Evolutionary conservation across 345 rosid species (phyloP).

Genomic region (Camelina sativa): DNA sequence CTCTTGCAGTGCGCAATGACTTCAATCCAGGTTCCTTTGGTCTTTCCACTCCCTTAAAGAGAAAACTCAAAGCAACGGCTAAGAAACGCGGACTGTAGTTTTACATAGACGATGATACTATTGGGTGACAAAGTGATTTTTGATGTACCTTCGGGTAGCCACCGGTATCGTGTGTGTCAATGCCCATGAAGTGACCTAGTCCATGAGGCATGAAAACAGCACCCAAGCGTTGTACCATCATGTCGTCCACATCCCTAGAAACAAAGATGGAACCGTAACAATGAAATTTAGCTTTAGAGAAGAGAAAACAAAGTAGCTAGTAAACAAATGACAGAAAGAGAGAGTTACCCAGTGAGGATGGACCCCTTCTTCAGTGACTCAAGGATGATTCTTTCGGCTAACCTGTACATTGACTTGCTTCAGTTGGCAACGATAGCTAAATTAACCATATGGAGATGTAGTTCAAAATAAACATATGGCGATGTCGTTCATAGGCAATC

Average conservation of each 20-base stretch:
- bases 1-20: constrained; percentile 74
- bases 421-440: constrained; percentile 21
- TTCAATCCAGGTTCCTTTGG: constrained; percentile 75
- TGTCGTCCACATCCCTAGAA: constrained; percentile 69
- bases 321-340: background rate
- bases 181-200: constrained; percentile 88
- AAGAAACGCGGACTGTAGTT: constrained; percentile 9
- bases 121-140: background rate
- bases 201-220: constrained; percentile 98
- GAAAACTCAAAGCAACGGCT: constrained; percentile 10
- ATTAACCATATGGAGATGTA: constrained; percentile 5
- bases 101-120: background rate
- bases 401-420: constrained; percentile 52
- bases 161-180: constrained; percentile 95
- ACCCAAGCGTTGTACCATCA: constrained; percentile 80
- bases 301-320: constrained; percentile 2
- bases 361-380: constrained; percentile 70
- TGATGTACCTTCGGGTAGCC: constrained; percentile 73
- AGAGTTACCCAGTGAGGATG: constrained; percentile 69
- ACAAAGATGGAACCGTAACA: constrained; percentile 2
- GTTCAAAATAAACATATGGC: background rate
- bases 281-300: constrained; percentile 11
- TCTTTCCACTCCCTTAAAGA: constrained; percentile 68
- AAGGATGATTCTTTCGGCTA: constrained; percentile 80
- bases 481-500: constrained; percentile 7